Base-by-base conservation (phyloP, 2,329 filamentous ascomycete genomes). In the Phialemoniopsis sp. region DNA sequence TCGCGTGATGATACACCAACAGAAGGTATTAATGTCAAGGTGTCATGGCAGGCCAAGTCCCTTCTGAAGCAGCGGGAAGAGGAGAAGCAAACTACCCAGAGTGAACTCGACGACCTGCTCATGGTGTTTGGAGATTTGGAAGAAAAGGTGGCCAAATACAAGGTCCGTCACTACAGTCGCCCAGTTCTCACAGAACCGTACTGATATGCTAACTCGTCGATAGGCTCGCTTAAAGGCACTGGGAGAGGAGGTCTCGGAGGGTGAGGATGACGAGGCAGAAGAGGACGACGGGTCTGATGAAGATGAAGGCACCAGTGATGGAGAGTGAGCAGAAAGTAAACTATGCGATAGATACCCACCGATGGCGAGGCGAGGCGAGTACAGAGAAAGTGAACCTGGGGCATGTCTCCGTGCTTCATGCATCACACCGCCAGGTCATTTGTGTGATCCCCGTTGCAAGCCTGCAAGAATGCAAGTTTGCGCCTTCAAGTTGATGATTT, bases 101-200 rank as follows among this genome's bases (percentile, higher is more conserved):
- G 77, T 3, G 87, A 93, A 59, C 68, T 91, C 34, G 87, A 93
- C 49, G 87, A 93, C 58, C 69, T 91, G 39, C 66, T 93, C 29
- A 85, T 91, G 66, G 82, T 93, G 5, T 88, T 90, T 60, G 81
- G 79, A 13, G 87, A 93, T 55, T 56, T 89, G 14, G 87, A 93
- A 60, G 85, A 88, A 39, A 91, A 90, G 64, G 70, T 80, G 36
- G 72, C 74, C 32, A 80, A 78, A 50, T 89, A 91, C 56, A 91
- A 87, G 73, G 84, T 85, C 63, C 48, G 72, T 57, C 30, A 30
- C 17, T 16, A 34, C n/a, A n/a, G 30, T 16, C 13, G 14, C n/a
- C 21, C 13, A 26, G 14, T 15, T 15, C 29, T 32, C 32, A 28
- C 34, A 31, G 32, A 3, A 26, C 7, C 28, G 10, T 17, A 21